Evolutionary conservation across 1,284 basidiomycete species (phyloP), one percentile per base, ranked within the genome.

Genomic region (Takashimella tepidaria): DNA sequence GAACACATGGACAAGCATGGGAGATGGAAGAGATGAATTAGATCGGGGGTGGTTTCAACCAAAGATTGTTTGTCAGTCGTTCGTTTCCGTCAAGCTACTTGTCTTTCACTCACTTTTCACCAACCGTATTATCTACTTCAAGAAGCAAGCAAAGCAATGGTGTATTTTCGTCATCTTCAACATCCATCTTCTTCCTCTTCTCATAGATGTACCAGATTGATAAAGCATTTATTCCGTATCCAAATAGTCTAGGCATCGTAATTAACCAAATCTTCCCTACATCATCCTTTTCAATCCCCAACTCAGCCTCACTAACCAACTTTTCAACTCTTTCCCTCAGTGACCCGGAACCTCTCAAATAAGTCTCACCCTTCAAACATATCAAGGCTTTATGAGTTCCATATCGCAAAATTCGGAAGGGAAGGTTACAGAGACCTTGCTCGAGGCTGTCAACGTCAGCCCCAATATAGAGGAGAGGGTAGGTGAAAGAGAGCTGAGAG

Each of bases 41-140:
- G 31, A 37, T 37, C 31, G 31, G 31, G 31, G 31, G 16, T 8
- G 31, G 16, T 37, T 37, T 8, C 8, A 37, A 37, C 10, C 31
- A 8, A 37, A n/a, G n/a, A n/a, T n/a, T n/a, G n/a, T n/a, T n/a
- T n/a, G n/a, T n/a, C n/a, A n/a, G n/a, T n/a, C n/a, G n/a, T n/a
- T n/a, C n/a, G n/a, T n/a, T n/a, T n/a, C n/a, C n/a, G n/a, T n/a
- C 19, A 44, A 44, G 8, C 19, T 44, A 22, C 45, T 46, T 5
- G 45, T 5, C 11, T 19, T 44, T 44, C 5, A 83, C 78, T 65
- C 87, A 86, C 25, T 80, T 78, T 70, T 88, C 86, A 5, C 82
- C 81, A 64, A 87, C 87, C 0, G 86, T 88, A 64, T 88, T 88
- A 64, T 87, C 85, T 13, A 87, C 83, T 81, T 88, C 85, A 2